Evolutionary conservation across 73 alveolate genomes (phyloP), one percentile per base, ranked within the genome.

Genomic region (Paraurostyla sp.): DNA sequence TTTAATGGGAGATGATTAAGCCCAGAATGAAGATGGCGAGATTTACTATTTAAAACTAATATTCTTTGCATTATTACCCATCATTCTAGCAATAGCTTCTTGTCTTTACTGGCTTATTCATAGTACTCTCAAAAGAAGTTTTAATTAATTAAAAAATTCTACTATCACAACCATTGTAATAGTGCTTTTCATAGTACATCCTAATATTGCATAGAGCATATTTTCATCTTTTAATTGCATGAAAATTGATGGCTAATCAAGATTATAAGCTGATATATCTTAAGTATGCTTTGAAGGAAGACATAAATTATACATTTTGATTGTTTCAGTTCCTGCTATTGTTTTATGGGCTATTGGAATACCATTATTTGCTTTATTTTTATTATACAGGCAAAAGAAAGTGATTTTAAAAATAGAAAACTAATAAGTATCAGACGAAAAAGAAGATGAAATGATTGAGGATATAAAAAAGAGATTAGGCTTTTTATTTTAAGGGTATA

Each of bases 131-230:
- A n/a, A 86, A 2, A 36, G 42, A 20, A 0, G 25, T 23, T 86
- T 63, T 71, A 87, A 87, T 29, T 11, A 11, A 11, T n/a, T 68
- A 0, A 73, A 71, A 16, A 54, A 32, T 33, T 76, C 80, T 22
- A 57, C 73, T 22, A 35, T 45, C 7, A 4, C 91, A 11, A 86
- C 96, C 20, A 11, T 54, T 40, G 80, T 86, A 3, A 81, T 90
- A 25, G 30, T 90, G 65, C 82, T 85, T 50, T 90, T 90, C 92
- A 49, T 85, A 0, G 51, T 90, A 29, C 93, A 90, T 51, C 96
- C 96, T 36, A 85, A 65, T 57, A 50, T 90, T 49, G 59, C 71
- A 27, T 45, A 87, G 60, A 16, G 48, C 50, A 83, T 87, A 84
- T 86, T 90, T 58, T 15, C 82, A 0, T 32, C 82, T 0, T 81